These are phyloP conservation scores for Alternaria sp. DNA, from an alignment of 2,329 filamentous ascomycete species.

Conservation along the genomic window DNA sequence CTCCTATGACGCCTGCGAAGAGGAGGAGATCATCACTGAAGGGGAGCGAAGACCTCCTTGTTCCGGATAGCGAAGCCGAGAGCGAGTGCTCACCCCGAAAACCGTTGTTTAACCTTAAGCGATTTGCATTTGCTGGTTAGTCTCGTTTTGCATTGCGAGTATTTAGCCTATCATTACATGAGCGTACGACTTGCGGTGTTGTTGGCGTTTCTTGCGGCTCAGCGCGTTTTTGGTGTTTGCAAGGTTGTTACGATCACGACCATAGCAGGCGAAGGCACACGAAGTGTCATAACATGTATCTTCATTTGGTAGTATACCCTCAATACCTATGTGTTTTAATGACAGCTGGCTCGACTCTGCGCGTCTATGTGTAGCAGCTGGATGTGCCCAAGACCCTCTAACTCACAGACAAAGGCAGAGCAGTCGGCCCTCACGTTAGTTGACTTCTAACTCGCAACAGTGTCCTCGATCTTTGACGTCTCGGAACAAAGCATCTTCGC, in stretches of 20 bases:
- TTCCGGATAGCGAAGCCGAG: constrained; percentile 53
- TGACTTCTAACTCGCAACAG: neutral
- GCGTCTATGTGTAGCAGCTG: neutral
- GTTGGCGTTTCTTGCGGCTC: constrained; percentile 3
- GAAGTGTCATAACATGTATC: constrained; percentile 8
- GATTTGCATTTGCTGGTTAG: constrained; percentile 47
- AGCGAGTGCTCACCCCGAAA: constrained; percentile 45
- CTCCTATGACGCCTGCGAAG: constrained; percentile 24
- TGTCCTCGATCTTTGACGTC: neutral
- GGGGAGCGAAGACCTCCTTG: constrained; percentile 56
- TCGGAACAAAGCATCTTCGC: constrained; percentile 4
- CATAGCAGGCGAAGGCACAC: neutral
- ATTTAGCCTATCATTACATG: constrained; percentile 11
- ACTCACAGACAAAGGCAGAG: neutral
- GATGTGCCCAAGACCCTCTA: neutral
- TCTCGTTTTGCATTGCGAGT: neutral
- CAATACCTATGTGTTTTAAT: constrained; percentile 16
- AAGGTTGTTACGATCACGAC: neutral
- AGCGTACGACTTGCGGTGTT: constrained; percentile 4
- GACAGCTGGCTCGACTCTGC: neutral
- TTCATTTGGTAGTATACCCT: constrained; percentile 18
- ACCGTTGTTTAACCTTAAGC: constrained; percentile 46
- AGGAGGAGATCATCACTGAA: constrained; percentile 34
- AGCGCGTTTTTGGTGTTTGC: neutral
- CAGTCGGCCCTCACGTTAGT: neutral